These are phyloP conservation scores for Russula sp. DNA, from an alignment of 768 basidiomycete genomes.

Conservation along the genomic window DNA sequence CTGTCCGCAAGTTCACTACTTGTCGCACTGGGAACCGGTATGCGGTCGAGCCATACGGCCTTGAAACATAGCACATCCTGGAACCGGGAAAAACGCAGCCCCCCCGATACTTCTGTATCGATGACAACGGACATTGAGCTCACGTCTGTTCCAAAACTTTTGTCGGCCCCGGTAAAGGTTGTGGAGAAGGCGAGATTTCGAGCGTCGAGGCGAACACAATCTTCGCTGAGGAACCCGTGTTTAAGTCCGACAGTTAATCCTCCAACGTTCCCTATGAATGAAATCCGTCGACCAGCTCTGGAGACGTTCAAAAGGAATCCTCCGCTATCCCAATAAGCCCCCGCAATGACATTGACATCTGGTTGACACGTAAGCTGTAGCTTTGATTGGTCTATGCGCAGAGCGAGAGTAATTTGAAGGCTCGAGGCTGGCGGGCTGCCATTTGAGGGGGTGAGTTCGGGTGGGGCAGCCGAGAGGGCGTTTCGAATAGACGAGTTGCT, in stretches of 20 bases:
- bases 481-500: constrained; percentile 22
- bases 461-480: neutral
- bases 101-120: constrained; percentile 81
- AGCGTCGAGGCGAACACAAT: constrained; percentile 73
- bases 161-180: constrained; percentile 52
- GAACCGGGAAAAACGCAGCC: constrained; percentile 74
- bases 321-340: constrained; percentile 89
- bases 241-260: constrained; percentile 77
- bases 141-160: constrained; percentile 32
- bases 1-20: constrained; percentile 24
- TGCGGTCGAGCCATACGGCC: constrained; percentile 88
- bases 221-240: constrained; percentile 80
- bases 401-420: constrained; percentile 75
- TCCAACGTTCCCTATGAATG: constrained; percentile 73
- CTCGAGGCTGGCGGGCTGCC: constrained; percentile 34
- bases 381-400: constrained; percentile 87
- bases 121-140: constrained; percentile 66
- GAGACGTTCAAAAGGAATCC: constrained; percentile 79
- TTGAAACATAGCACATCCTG: constrained; percentile 95
- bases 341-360: constrained; percentile 88
- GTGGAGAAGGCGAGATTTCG: constrained; percentile 78
- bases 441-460: constrained; percentile 16
- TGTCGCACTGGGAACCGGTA: constrained; percentile 61
- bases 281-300: constrained; percentile 63
- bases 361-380: constrained; percentile 85